Evolutionary conservation across 768 basidiomycete species (phyloP).

Genomic region (Fomitopsis pulvina): DNA sequence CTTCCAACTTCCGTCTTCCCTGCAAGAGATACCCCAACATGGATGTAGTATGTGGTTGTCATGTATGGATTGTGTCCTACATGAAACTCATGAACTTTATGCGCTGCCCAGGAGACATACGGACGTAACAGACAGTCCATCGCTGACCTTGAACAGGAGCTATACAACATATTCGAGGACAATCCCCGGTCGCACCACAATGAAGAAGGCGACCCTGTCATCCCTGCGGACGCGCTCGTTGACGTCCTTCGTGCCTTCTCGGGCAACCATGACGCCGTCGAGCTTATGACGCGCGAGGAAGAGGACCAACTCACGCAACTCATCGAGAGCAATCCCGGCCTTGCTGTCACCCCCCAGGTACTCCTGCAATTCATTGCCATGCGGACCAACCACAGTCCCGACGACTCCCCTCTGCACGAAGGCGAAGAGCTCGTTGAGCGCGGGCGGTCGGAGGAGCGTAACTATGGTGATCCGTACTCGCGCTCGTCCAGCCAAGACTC

Average conservation of each 20-base stretch:
- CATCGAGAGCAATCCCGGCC: conserved; percentile 50
- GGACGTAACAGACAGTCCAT: conserved; percentile 69
- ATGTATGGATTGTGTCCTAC: too few species aligned
- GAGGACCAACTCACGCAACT: conserved; percentile 51
- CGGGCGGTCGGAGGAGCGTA: conserved; percentile 32
- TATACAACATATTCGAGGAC: conserved; percentile 58
- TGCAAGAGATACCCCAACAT: too few species aligned
- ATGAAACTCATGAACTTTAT: background rate
- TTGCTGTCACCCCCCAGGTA: conserved; percentile 63
- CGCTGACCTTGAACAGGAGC: conserved; percentile 61
- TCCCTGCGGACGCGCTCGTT: conserved; percentile 66
- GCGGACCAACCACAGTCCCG: conserved; percentile 15
- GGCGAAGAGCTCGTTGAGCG: conserved; percentile 31
- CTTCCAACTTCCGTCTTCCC: too few species aligned
- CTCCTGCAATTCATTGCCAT: conserved; percentile 56
- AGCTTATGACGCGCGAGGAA: conserved; percentile 63
- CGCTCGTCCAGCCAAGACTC: conserved; percentile 59
- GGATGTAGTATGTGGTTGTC: too few species aligned
- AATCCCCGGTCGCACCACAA: conserved; percentile 57
- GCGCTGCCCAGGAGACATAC: conserved; percentile 14
- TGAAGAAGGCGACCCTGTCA: conserved; percentile 52
- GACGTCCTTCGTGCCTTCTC: conserved; percentile 64
- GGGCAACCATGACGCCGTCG: conserved; percentile 48
- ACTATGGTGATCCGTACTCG: conserved; percentile 30
- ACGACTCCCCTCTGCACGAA: conserved; percentile 26